A percentile compares a stretch with the other conserved stretches of the same genome.
Conservation (phyloP, 2,329 filamentous ascomycete genomes). For the Sarocladium brachiariae region DNA sequence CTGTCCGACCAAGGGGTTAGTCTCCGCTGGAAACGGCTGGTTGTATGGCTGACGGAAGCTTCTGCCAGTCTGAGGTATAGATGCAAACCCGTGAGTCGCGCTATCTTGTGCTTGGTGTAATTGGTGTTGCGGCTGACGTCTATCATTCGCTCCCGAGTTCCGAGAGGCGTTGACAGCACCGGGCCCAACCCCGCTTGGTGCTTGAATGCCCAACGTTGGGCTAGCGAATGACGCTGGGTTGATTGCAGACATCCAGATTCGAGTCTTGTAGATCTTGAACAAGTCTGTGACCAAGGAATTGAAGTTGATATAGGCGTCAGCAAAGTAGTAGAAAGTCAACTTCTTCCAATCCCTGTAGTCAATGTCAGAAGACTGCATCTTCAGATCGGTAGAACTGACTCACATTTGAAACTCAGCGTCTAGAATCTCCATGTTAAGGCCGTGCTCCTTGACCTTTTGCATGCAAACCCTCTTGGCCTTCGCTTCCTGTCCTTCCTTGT, state of each 20-base stretch:
- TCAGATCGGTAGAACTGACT: constrained; percentile 31
- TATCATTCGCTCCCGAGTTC: constrained; percentile 33
- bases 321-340: constrained; percentile 97
- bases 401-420: constrained; percentile 98
- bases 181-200: constrained; percentile 59
- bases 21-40: constrained; percentile 35
- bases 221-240: constrained; percentile 94
- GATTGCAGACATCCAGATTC: constrained; percentile 99
- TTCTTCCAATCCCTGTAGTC: constrained; percentile 88
- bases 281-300: constrained; percentile 94
- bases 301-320: constrained; percentile 97
- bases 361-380: constrained; percentile 11
- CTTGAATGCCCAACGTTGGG: constrained; percentile 64
- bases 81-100: constrained; percentile 24
- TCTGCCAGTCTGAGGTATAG: constrained; percentile 29
- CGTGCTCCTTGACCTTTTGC: constrained; percentile 92
- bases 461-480: constrained; percentile 96
- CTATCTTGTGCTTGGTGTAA: constrained; percentile 30
- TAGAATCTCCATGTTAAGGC: constrained; percentile 95
- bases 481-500: constrained; percentile 96
- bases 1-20: constrained; percentile 30
- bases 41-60: constrained; percentile 36
- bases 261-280: constrained; percentile 98
- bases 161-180: constrained; percentile 56
- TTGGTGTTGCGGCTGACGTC: constrained; percentile 35